Evolutionary conservation across 768 basidiomycete genomes (phyloP), one percentile per base, ranked within the genome.

Genomic region (Boletus eberwhitei): DNA sequence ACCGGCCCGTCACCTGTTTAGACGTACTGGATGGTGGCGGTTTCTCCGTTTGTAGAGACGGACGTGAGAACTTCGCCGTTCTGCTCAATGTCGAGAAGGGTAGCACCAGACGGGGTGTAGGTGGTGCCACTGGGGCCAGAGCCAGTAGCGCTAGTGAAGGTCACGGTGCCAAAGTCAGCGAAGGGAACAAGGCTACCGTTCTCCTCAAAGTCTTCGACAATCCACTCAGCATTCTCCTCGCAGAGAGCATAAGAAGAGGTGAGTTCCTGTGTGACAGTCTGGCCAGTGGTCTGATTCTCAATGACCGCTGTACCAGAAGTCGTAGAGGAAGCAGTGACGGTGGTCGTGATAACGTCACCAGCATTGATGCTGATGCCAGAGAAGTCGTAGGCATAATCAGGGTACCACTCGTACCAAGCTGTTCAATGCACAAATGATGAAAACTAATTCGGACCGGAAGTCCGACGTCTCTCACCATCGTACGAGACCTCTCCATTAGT

Each of bases 391-490:
- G 52, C 26, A 24, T 50, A 32, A 40, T 58, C 64, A 4, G 66
- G 60, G 52, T 41, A 57, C 64, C 57, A 67, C 21, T 65, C 57
- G 40, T 55, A 64, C 64, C 64, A 66, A 50, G 59, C 65, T 64
- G 35, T 47, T 39, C n/a, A 35, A 37, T 16, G 24, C 44, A 38
- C 3, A 5, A 5, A 5, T 4, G 1, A 38, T 56, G 22, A 57
- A 26, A 52, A 43, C 7, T 12, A 29, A 41, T 35, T 19, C 9
- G 2, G 36, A 21, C 8, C 1, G 9, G 14, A n/a, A 2, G 8
- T 6, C 35, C 0, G 11, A 21, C 4, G 24, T 26, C 24, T 22
- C 64, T 52, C 13, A 62, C 60, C 60, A 52, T 52, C 46, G 26
- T 59, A 64, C 32, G 59, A 48, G 32, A 32, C 49, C 4, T 0